Conservation (phyloP, 2,329 filamentous ascomycete genomes). For the Diaporthe nobilis region DNA sequence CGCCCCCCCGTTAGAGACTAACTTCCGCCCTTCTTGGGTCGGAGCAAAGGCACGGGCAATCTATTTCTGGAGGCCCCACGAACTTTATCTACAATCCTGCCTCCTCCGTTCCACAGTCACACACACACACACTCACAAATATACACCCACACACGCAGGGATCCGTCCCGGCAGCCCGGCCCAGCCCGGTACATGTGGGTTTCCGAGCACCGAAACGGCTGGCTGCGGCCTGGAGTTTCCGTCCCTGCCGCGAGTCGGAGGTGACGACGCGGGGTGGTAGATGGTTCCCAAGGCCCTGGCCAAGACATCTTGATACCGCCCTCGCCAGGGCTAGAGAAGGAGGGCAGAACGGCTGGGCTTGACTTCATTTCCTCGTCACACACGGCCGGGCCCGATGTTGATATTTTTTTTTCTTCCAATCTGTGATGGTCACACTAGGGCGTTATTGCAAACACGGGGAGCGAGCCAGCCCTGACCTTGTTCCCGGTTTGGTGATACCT, state of each 20-base stretch:
- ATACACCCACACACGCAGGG: background rate
- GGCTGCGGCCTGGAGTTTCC: background rate
- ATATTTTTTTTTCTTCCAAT: background rate
- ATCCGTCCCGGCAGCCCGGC: constrained; percentile 24
- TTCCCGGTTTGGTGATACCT: constrained; percentile 2
- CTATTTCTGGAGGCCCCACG: constrained; percentile 1
- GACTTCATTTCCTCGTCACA: background rate
- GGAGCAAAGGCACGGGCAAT: background rate
- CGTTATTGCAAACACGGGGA: background rate
- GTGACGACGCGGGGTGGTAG: background rate
- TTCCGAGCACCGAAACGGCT: constrained; percentile 25
- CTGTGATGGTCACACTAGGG: background rate
- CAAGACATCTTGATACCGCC: constrained; percentile 19
- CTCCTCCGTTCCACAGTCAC: background rate
- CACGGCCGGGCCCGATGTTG: constrained; percentile 15
- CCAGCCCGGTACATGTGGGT: constrained; percentile 3
- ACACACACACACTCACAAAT: background rate
- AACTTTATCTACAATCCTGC: constrained; percentile 1
- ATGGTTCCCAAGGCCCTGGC: too few relatives aligned
- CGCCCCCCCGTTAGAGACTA: background rate
- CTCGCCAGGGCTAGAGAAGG: background rate
- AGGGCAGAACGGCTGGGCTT: background rate
- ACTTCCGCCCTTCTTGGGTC: background rate
- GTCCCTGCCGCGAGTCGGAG: background rate
- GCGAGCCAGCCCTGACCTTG: constrained; percentile 4